Base-by-base conservation (phyloP, 495 filamentous ascomycete genomes). In the Penicillium herquei region DNA sequence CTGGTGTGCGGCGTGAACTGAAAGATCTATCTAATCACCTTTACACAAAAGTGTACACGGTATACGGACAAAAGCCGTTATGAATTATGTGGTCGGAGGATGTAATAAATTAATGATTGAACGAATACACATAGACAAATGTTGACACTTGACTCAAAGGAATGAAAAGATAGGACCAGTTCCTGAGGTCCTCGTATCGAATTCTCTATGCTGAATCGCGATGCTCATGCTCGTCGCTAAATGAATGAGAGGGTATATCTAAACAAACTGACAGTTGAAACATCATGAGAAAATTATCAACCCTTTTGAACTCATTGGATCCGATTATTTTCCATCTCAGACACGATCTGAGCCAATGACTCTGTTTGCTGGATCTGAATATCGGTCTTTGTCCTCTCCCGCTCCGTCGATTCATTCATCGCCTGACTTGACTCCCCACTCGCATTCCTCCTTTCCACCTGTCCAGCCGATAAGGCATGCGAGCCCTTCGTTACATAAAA, bases 1-100 rank as follows among this genome's bases (percentile, higher is more conserved):
- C 74, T 9, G 70, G 80, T 12, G 73, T 84, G 3, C 73, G 78
- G 39, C 73, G 72, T n/a, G 83, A 81, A 41, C 52, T 87, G 34
- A 65, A 73, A 40, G 78, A 85, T 57, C 63, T 70, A 5, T 71
- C 62, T 6, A 64, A 78, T 13, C 83, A 87, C 65, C 35, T 76
- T 33, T 77, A 76, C 51, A 63, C 72, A 3, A 63, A 64, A 21
- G 62, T 71, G 33, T 58, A 71, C 37, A 62, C 73, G 14, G 62
- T 77, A 18, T 75, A 73, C 44, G 74, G 74, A 6, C 74, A 75
- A 64, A 69, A 57, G 52, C 70, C 72, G 10, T 31, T 35, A 30
- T 62, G 34, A 32, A 63, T 21, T 12, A 11, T 35, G 10, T 2
- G 13, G n/a, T 33, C 16, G n/a, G 17, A 26, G 4, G 26, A 2